Base-by-base conservation (phyloP, 164 flowering plant species). In the Tetracentron sinense region DNA sequence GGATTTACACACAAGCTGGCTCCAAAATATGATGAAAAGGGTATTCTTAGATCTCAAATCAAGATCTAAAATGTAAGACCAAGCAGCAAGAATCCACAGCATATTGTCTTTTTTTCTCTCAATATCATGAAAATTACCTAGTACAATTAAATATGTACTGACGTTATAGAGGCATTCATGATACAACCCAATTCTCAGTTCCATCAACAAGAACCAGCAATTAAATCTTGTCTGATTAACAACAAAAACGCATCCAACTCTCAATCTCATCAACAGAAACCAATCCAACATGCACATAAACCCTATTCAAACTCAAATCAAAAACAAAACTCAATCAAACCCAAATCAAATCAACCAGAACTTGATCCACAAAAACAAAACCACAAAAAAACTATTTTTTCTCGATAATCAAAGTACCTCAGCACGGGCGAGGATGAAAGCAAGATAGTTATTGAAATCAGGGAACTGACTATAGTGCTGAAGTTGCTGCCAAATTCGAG, bases 361-460 rank as follows among this genome's bases (percentile, higher is more conserved):
- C 11, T n/a, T 28, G 25, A n/a, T 26, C 23, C 56, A 58, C 19
- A 35, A 61, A 55, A 22, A n/a, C n/a, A 65, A 62, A 25, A 31
- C 31, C 61, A n/a, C n/a, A n/a, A 29, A 57, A 6, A n/a, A n/a
- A n/a, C n/a, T n/a, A 35, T 51, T 28, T 59, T 22, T n/a, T n/a
- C n/a, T 22, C 17, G 56, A 23, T 2, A 29, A 29, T 25, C 61
- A 31, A 19, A 20, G 23, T 68, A 93, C 99, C 87, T 95, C 85
- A 15, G 92, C 97, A 16, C 83, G 90, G 11, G 91, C 83, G 22
- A 95, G 83, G 57, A 92, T 95, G 80, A 89, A 95, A 26, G 83
- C 85, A 38, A 95, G 97, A 69, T 95, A 90, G 68, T 95, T 92
- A 65, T 95, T 95, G 91, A 95, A 95, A 83, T 95, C 99, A 30